Percentiles rank a stretch among this genome's conserved stretches.
Conservation (phyloP, 2,329 filamentous ascomycete genomes). For the Cladosporium sp. region DNA sequence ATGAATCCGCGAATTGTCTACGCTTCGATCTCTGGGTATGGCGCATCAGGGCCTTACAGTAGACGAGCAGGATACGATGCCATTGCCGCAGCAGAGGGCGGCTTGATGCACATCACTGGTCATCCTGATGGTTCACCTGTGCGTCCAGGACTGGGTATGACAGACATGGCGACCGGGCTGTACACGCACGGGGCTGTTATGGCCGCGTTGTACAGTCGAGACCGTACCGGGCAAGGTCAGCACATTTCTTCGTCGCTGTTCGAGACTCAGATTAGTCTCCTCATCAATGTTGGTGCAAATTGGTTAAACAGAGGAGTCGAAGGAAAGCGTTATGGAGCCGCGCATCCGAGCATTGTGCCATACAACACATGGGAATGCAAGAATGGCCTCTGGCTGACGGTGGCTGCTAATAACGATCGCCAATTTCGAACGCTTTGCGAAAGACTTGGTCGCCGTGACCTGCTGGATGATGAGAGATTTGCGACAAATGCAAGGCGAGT, state of each 20-base stretch:
- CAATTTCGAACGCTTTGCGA: constrained; percentile 36
- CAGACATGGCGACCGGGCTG: constrained; percentile 44
- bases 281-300: constrained; percentile 40
- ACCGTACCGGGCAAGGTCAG: constrained; percentile 38
- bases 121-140: constrained; percentile 38
- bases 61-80: constrained; percentile 44
- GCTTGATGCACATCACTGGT: constrained; percentile 43
- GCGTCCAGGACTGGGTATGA: constrained; percentile 40
- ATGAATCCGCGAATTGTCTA: constrained; percentile 40
- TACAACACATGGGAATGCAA: constrained; percentile 43
- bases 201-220: constrained; percentile 38
- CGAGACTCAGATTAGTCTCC: constrained; percentile 40
- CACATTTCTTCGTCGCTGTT: constrained; percentile 44
- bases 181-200: constrained; percentile 45
- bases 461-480: constrained; percentile 29
- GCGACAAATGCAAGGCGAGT: constrained; percentile 28
- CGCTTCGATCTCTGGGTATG: constrained; percentile 43
- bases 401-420: constrained; percentile 35
- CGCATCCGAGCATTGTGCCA: constrained; percentile 46
- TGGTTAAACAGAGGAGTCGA: constrained; percentile 40
- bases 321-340: constrained; percentile 42
- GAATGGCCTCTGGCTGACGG: constrained; percentile 27
- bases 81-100: constrained; percentile 42
- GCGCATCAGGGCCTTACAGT: constrained; percentile 39
- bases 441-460: constrained; percentile 24